Evolutionary conservation across 768 basidiomycete genomes (phyloP), one percentile per base, ranked within the genome.

Genomic region (Crucibulum laeve): DNA sequence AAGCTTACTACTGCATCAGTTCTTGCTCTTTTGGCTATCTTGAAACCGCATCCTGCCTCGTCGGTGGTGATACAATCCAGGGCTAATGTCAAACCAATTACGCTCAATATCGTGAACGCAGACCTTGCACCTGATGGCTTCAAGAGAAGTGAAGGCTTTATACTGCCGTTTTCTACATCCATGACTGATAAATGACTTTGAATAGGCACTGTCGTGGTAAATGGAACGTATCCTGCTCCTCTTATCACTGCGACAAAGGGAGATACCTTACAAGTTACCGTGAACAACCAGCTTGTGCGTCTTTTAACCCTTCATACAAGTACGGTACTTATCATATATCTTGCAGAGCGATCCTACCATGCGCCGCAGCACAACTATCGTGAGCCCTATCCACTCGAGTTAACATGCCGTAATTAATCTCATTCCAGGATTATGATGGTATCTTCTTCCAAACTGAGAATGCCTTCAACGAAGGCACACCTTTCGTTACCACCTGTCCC

Each of bases 401-500:
- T 39, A 23, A 17, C n/a, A 35, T 5, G 3, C 30, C 5, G 30
- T 37, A 23, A 25, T 18, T 25, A 25, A 19, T 40, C 22, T 40
- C 10, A 14, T 8, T n/a, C 8, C 17, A 60, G 57, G 54, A 60
- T 43, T 58, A 59, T 34, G 59, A 62, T 43, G 62, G 61, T 15
- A 45, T 63, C 37, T 62, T 62, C 48, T 42, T 49, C 23, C 34
- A 46, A 11, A 57, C 56, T 2, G 28, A 43, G 24, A 50, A 60
- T 25, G 42, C 51, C 1, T 62, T 35, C 49, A 47, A 61, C 24
- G 59, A 73, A 44, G 71, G 73, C 13, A 53, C 63, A 41, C 52
- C 71, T 17, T 73, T 65, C 39, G 55, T 74, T 5, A 73, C 69
- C 14, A 70, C 71, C 33, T 74, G 72, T 44, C 72, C 71, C 14